These are phyloP conservation scores for Stipa capillata DNA, from an alignment of 176 grass and related monocot species.

Conservation along the genomic window DNA sequence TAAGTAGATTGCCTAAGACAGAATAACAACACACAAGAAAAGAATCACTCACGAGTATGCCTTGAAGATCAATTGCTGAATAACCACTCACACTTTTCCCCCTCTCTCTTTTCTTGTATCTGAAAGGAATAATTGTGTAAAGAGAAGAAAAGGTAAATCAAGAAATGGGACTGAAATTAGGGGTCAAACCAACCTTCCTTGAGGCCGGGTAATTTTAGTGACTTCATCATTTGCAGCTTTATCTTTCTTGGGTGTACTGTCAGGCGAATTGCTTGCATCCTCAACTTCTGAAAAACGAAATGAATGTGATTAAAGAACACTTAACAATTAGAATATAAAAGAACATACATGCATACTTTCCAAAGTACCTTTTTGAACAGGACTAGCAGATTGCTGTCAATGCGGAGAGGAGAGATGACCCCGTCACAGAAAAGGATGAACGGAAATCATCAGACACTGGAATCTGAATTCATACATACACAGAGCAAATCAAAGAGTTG, in stretches of 20 bases:
- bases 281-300: slow-evolving; percentile 26
- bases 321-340: background rate
- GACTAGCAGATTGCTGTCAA: slow-evolving; percentile 61
- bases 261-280: slow-evolving; percentile 27
- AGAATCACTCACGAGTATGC: slow-evolving; percentile 65
- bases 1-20: background rate
- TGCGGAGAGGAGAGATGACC: background rate
- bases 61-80: slow-evolving; percentile 91
- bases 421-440: background rate
- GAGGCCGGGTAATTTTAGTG: slow-evolving; percentile 65
- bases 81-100: slow-evolving; percentile 73
- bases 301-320: background rate
- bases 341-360: background rate
- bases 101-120: slow-evolving; percentile 93
- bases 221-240: slow-evolving; percentile 34
- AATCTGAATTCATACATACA: background rate
- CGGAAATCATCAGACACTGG: background rate
- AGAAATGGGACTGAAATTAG: background rate
- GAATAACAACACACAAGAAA: background rate
- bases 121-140: slow-evolving; percentile 18
- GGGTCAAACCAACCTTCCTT: slow-evolving; percentile 65
- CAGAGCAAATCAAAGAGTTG: background rate
- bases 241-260: slow-evolving; percentile 42
- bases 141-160: background rate
- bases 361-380: slow-evolving; percentile 47